Evolutionary conservation across 1,284 basidiomycete genomes (phyloP), one percentile per base, ranked within the genome.

Genomic region (Apiotrichum brassicae): DNA sequence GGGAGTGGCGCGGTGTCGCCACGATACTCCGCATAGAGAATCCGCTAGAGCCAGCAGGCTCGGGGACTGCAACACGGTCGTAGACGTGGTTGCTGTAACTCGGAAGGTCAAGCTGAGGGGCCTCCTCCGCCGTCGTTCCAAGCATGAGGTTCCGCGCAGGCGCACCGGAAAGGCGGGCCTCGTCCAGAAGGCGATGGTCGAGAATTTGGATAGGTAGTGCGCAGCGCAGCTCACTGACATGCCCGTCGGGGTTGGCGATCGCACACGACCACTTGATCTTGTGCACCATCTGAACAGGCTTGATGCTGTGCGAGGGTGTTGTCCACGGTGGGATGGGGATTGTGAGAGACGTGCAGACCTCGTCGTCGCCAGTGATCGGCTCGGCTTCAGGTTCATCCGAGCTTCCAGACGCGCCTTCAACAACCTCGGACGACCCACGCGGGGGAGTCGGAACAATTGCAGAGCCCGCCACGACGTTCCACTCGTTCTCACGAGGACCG

Each of bases 151-250:
- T 81, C 22, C 90, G 81, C 0, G 88, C 88, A 11, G 78, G 78
- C 22, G 82, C 77, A 6, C 87, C 85, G 23, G 82, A 79, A 0
- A 78, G 73, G 36, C 82, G 78, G 1, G 87, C 85, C 66, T 94
- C 90, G 16, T 83, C 78, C 9, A 87, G 77, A 1, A 92, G 75
- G 9, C 80, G 76, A 52, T 79, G 64, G 57, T 91, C 84, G 22
- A 95, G 82, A 35, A 95, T 78, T 61, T 86, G 81, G 32, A 97
- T 75, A 0, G 91, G 92, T 1, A 95, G 78, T 0, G 90, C 91
- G 68, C 91, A 95, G 8, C 91, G 82, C 19, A 97, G 77, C 72
- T 94, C 90, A 3, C 88, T 92, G 1, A 83, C 84, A 66, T 92
- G 89, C 0, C 87, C 87, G 66, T 92, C 89, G n/a, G 78, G 77